phyloP scores from a whole-genome alignment of 495 filamentous ascomycete genomes.

The Mytilinidion resinicola region DNA sequence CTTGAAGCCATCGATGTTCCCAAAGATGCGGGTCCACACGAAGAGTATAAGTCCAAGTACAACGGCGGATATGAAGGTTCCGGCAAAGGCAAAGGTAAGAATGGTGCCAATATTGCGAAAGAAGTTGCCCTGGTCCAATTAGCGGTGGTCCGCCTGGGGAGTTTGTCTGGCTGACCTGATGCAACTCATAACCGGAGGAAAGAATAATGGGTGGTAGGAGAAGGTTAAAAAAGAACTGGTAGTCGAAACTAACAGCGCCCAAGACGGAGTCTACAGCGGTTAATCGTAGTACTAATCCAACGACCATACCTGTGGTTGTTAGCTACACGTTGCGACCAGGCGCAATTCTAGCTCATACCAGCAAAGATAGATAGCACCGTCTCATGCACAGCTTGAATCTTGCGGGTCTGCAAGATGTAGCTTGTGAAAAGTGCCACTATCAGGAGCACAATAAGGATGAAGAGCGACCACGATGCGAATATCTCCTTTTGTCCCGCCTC shows the following conservation, averaged over 20 bases:
- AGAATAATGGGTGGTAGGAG: slow-evolving; percentile 96
- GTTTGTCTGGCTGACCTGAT: slow-evolving; percentile 52
- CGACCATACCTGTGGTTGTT: slow-evolving; percentile 71
- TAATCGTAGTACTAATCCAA: slow-evolving; percentile 81
- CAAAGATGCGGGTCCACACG: slow-evolving; percentile 69
- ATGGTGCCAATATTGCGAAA: slow-evolving; percentile 98
- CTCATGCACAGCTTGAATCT: slow-evolving; percentile 95
- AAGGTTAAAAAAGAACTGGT: slow-evolving; percentile 98
- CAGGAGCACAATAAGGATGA: slow-evolving; percentile 88
- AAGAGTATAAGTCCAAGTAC: slow-evolving; percentile 83
- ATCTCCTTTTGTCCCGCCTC: slow-evolving; percentile 79
- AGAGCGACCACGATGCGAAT: slow-evolving; percentile 90
- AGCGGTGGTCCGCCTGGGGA: background rate
- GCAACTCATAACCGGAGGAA: slow-evolving; percentile 92
- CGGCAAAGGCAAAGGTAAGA: slow-evolving; percentile 95
- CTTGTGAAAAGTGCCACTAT: slow-evolving; percentile 93
- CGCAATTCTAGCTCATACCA: slow-evolving; percentile 47
- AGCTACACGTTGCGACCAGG: background rate
- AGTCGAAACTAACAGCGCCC: slow-evolving; percentile 87
- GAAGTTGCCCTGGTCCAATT: slow-evolving; percentile 66
- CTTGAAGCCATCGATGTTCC: slow-evolving; percentile 70
- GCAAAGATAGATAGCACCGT: slow-evolving; percentile 98
- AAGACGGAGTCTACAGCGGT: slow-evolving; percentile 73
- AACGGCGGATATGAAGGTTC: slow-evolving; percentile 93
- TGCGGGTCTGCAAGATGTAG: slow-evolving; percentile 90